Conservation (phyloP, 208 protist species). For the Leishmania turanica region DNA sequence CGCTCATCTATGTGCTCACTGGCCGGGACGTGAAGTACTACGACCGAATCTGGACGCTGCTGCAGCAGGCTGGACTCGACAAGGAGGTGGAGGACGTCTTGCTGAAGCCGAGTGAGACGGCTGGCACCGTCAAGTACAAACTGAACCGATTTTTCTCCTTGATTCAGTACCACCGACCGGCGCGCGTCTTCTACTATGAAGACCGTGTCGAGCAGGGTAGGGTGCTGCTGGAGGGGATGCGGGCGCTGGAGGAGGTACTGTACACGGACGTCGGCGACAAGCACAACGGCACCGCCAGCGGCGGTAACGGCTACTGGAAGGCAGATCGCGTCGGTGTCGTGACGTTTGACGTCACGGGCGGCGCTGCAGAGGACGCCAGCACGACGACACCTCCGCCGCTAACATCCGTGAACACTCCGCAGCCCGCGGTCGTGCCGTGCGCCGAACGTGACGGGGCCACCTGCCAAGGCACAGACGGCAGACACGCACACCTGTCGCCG, state of each 20-base stretch:
- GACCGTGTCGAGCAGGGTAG: slow-evolving; percentile 72
- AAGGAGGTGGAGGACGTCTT: slow-evolving; percentile 49
- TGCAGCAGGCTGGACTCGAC: slow-evolving; percentile 51
- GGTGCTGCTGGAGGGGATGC: slow-evolving; percentile 56
- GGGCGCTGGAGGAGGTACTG: slow-evolving; percentile 41
- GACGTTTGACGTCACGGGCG: slow-evolving; percentile 23
- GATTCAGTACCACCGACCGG: slow-evolving; percentile 44
- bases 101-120: slow-evolving; percentile 72
- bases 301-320: not conserved
- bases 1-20: slow-evolving; percentile 65
- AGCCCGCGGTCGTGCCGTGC: slow-evolving; percentile 1
- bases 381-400: not conserved
- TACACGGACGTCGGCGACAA: slow-evolving; percentile 13
- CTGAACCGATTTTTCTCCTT: slow-evolving; percentile 61
- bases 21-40: slow-evolving; percentile 71
- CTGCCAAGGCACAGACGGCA: not conserved
- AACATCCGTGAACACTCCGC: not conserved
- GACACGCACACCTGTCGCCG: not conserved
- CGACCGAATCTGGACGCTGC: slow-evolving; percentile 57
- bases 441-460: not conserved
- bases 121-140: slow-evolving; percentile 77
- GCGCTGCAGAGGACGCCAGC: not conserved
- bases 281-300: not conserved
- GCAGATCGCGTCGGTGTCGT: slow-evolving; percentile 30
- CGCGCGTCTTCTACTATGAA: slow-evolving; percentile 81